Conservation (phyloP, 768 basidiomycete genomes). For the Lentinus brumalis region DNA sequence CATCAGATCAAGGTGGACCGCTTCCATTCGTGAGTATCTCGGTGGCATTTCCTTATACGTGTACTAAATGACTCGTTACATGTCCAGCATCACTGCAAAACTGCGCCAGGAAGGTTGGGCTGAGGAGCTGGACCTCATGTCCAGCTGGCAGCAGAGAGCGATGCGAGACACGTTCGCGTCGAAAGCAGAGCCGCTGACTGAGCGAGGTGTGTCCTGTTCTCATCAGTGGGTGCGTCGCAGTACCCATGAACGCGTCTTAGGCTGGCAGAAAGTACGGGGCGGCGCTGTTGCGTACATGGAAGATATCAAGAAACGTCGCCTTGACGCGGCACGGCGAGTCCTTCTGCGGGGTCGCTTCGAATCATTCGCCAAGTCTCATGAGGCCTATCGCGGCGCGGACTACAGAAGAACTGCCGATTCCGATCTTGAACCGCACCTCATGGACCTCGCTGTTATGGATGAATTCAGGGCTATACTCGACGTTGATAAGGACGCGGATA, state of each 20-base stretch:
- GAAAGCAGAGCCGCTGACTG: constrained; percentile 17
- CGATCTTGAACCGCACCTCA: not conserved
- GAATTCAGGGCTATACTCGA: constrained; percentile 3
- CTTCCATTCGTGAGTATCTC: constrained; percentile 1
- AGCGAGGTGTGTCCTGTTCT: constrained; percentile 1
- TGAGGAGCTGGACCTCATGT: constrained; percentile 7
- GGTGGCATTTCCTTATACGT: not conserved
- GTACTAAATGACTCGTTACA: not conserved
- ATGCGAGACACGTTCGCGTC: constrained; percentile 7
- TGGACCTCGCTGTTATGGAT: constrained; percentile 7
- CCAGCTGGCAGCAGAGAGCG: not conserved
- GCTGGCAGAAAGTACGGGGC: constrained; percentile 3
- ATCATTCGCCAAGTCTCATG: not conserved
- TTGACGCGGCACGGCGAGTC: not conserved
- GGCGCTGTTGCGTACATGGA: constrained; percentile 9
- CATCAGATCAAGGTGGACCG: constrained; percentile 2
- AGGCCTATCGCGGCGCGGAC: not conserved
- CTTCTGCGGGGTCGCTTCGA: not conserved
- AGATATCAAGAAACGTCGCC: not conserved
- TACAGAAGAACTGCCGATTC: not conserved
- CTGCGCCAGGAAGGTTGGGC: constrained; percentile 14
- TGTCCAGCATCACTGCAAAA: constrained; percentile 3
- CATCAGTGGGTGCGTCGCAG: too few species aligned
- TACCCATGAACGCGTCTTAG: not conserved
- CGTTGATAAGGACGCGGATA: not conserved